These are phyloP conservation scores for Mycena sp. DNA, from an alignment of 1,284 basidiomycete genomes.

Conservation along the genomic window DNA sequence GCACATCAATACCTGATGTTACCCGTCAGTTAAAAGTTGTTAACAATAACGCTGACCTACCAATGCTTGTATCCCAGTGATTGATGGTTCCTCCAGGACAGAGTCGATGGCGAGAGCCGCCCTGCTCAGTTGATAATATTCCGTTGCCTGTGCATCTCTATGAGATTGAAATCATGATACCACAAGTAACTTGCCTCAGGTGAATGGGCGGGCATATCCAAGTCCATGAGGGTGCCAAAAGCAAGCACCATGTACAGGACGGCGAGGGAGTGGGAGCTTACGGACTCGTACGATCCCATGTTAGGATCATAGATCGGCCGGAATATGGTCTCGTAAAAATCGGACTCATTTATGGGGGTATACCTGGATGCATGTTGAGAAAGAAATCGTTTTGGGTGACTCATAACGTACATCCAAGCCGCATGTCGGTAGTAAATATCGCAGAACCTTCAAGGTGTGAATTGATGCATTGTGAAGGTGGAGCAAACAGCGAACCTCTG, in stretches of 20 bases:
- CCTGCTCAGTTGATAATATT: slow-evolving; percentile 69
- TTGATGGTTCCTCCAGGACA: slow-evolving; percentile 70
- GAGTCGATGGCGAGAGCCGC: slow-evolving; percentile 70
- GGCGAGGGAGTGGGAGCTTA: slow-evolving; percentile 59
- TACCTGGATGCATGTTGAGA: slow-evolving; percentile 56
- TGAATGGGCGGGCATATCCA: slow-evolving; percentile 60
- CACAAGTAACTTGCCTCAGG: slow-evolving; percentile 50
- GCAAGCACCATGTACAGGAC: slow-evolving; percentile 60
- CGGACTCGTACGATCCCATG: slow-evolving; percentile 50
- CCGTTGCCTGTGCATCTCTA: slow-evolving; percentile 37
- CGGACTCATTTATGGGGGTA: slow-evolving; percentile 65
- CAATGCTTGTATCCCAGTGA: slow-evolving; percentile 71
- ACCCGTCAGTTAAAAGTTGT: slow-evolving; percentile 30
- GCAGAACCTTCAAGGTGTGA: slow-evolving; percentile 44
- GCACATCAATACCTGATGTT: slow-evolving; percentile 69
- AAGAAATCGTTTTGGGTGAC: slow-evolving; percentile 22
- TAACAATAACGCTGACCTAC: slow-evolving; percentile 52
- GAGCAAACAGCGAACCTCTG: slow-evolving; percentile 38
- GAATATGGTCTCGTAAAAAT: slow-evolving; percentile 64
- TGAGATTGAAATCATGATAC: background rate
- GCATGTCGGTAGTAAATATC: slow-evolving; percentile 71
- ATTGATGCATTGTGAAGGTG: background rate
- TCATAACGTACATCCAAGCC: slow-evolving; percentile 70
- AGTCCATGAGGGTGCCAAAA: slow-evolving; percentile 60
- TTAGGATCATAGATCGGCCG: slow-evolving; percentile 62